phyloP scores from a whole-genome alignment of 2,329 filamentous ascomycete genomes.

The Fusarium zealandicum region DNA sequence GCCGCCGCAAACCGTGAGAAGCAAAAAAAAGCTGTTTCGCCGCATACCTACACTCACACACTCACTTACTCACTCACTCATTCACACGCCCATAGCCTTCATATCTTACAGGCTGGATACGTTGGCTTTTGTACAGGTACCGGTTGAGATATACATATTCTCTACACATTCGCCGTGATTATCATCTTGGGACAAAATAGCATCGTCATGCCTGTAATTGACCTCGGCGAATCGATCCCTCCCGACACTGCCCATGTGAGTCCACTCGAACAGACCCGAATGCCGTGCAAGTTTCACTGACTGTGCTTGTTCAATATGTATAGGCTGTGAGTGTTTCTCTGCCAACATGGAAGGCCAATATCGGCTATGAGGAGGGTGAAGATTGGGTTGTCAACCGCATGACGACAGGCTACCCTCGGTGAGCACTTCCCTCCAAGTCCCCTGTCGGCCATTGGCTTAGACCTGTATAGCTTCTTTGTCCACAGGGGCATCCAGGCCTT shows the following conservation, averaged over 20 bases:
- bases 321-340: conserved; percentile 96
- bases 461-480: conserved; percentile 85
- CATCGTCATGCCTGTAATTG: conserved; percentile 55
- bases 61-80: background rate
- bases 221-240: conserved; percentile 75
- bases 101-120: background rate
- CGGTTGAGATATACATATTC: background rate
- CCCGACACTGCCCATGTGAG: conserved; percentile 80
- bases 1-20: conserved; percentile 13
- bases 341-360: conserved; percentile 88
- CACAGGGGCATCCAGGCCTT: conserved; percentile 83
- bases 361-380: conserved; percentile 93
- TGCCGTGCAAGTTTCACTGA: background rate
- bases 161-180: background rate
- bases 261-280: conserved; percentile 24
- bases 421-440: conserved; percentile 30
- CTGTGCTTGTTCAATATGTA: background rate
- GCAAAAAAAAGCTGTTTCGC: conserved; percentile 19
- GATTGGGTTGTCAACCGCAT: conserved; percentile 85
- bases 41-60: conserved; percentile 2
- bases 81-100: background rate
- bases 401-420: conserved; percentile 91
- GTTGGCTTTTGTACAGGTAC: background rate
- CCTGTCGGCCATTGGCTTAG: conserved; percentile 16
- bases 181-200: background rate